phyloP scores from a whole-genome alignment of 331 rosid species.

The Acacia concinna region DNA sequence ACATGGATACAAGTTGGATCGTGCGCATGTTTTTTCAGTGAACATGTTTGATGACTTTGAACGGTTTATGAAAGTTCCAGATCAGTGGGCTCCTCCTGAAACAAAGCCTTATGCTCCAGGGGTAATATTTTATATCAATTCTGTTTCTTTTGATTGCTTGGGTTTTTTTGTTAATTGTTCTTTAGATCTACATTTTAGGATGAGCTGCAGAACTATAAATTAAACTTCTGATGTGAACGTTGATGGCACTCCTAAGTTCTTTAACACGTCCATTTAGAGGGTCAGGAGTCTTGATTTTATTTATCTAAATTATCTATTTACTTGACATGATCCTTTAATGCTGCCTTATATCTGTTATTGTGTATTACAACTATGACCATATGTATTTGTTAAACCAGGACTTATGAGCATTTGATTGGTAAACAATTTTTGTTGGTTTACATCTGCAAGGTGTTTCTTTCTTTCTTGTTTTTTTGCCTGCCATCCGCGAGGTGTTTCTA shows the following conservation, averaged over 20 bases:
- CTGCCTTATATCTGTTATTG: neutral
- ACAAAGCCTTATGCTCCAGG: conserved; percentile 65
- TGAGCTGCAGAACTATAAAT: neutral
- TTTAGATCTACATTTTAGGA: neutral
- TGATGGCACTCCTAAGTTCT: neutral
- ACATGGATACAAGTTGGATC: conserved; percentile 84
- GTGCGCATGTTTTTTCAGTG: conserved; percentile 68
- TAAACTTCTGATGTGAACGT: neutral
- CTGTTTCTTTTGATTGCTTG: neutral
- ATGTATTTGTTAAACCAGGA: neutral
- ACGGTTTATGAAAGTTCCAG: conserved; percentile 75
- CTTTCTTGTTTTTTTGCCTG: too few relatives aligned
- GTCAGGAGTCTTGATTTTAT: neutral
- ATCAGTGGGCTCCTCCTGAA: conserved; percentile 91
- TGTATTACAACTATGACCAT: neutral
- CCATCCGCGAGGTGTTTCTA: neutral
- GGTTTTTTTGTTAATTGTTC: neutral
- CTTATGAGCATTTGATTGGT: neutral
- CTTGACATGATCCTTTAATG: neutral
- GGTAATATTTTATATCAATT: conserved; percentile 46
- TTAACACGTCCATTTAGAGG: neutral
- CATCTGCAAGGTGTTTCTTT: neutral
- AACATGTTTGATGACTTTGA: conserved; percentile 85
- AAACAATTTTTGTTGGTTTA: neutral
- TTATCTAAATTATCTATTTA: neutral